Percentiles rank a stretch among this genome's conserved stretches.
phyloP scores from a whole-genome alignment of 495 filamentous ascomycete genomes.

The Tricharina praecox region DNA sequence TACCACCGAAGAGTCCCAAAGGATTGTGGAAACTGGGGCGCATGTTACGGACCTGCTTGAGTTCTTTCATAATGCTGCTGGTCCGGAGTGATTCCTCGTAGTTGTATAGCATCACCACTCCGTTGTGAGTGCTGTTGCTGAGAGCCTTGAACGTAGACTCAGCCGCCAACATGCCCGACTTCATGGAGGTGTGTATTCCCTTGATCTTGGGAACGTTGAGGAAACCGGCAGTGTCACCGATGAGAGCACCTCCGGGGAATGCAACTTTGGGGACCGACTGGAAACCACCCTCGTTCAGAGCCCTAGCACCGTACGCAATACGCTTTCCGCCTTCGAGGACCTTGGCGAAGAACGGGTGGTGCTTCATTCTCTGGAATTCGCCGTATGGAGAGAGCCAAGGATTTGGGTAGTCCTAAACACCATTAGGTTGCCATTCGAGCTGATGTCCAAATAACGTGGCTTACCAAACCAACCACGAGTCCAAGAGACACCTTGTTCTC shows the following conservation, averaged over 20 bases:
- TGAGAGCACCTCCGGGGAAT: slow-evolving; percentile 89
- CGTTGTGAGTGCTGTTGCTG: slow-evolving; percentile 34
- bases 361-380: slow-evolving; percentile 98
- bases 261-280: slow-evolving; percentile 94
- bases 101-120: slow-evolving; percentile 77
- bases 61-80: slow-evolving; percentile 80
- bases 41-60: slow-evolving; percentile 94
- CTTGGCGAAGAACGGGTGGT: slow-evolving; percentile 71
- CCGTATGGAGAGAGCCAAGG: slow-evolving; percentile 90
- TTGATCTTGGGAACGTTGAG: slow-evolving; percentile 98
- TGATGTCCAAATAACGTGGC: slow-evolving; percentile 2
- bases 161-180: slow-evolving; percentile 88
- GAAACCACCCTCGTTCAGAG: slow-evolving; percentile 88
- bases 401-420: slow-evolving; percentile 62
- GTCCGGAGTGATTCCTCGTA: slow-evolving; percentile 84
- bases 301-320: slow-evolving; percentile 88
- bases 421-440: not conserved
- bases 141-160: slow-evolving; percentile 73
- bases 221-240: slow-evolving; percentile 92
- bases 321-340: slow-evolving; percentile 88
- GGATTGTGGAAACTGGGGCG: slow-evolving; percentile 79
- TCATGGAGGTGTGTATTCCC: slow-evolving; percentile 95
- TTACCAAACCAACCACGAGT: slow-evolving; percentile 64
- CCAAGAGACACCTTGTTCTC: slow-evolving; percentile 93
- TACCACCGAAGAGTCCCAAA: slow-evolving; percentile 69